These are phyloP conservation scores for Trichophyton schoenleinii DNA, from an alignment of 2,329 filamentous ascomycete genomes.

Conservation along the genomic window DNA sequence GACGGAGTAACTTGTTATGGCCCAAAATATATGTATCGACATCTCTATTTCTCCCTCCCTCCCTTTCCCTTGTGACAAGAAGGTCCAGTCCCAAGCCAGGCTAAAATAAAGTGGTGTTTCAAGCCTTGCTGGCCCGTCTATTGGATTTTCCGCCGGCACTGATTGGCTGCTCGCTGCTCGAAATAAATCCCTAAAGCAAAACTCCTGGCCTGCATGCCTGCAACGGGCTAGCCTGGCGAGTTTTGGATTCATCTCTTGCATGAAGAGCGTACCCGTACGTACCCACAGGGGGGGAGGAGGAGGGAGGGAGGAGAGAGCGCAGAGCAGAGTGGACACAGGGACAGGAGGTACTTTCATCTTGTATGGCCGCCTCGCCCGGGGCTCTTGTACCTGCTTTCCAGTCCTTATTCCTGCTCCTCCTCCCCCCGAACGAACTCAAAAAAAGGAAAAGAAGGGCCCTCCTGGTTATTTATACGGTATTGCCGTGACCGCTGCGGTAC, in stretches of 20 bases:
- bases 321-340: no score
- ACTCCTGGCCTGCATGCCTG: not conserved
- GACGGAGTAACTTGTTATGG: no score
- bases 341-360: not conserved
- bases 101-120: not conserved
- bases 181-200: not conserved
- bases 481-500: not conserved
- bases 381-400: not conserved
- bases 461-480: conserved; percentile 1
- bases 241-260: conserved; percentile 6
- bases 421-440: not conserved
- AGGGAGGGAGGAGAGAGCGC: no score
- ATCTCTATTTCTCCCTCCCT: not conserved
- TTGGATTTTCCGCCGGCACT: not conserved
- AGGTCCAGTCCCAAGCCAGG: not conserved
- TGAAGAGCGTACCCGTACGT: not conserved
- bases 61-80: not conserved
- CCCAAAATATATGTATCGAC: no score
- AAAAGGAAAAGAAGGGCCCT: not conserved
- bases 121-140: conserved; percentile 2
- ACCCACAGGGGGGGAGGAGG: not conserved
- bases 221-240: conserved; percentile 3
- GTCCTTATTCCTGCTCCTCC: no score
- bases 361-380: not conserved
- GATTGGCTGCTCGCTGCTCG: not conserved